Conservation (phyloP, 176 grass and related monocot genomes). For the Zea mays region Zm-B73-REFERENCE-NAM-5.0 NC_050100.1:160756501-160757000, state of each 20-base stretch:
- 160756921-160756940: constrained; percentile 99
- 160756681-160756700: constrained; percentile 96
- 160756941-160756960: constrained; percentile 99
- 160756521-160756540: constrained; percentile 5
- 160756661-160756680: constrained; percentile 99
- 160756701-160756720: constrained; percentile 76
- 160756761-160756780: constrained; percentile 79
- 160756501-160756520: not conserved
- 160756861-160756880: constrained; percentile 79
- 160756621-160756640: constrained; percentile 95
- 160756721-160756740: constrained; percentile 79
- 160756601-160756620: constrained; percentile 73
- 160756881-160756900: constrained; percentile 97
- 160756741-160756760: constrained; percentile 67
- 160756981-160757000: constrained; percentile 96
- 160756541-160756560: not conserved
- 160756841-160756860: constrained; percentile 95
- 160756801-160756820: constrained; percentile 80
- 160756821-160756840: constrained; percentile 94
- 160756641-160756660: constrained; percentile 97
- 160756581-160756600: not conserved
- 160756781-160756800: constrained; percentile 81
- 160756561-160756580: not conserved
- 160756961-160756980: constrained; percentile 95
- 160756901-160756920: constrained; percentile 97